Conservation (phyloP, 2,329 filamentous ascomycete species). For the Chaetomiaceae sp. region DNA sequence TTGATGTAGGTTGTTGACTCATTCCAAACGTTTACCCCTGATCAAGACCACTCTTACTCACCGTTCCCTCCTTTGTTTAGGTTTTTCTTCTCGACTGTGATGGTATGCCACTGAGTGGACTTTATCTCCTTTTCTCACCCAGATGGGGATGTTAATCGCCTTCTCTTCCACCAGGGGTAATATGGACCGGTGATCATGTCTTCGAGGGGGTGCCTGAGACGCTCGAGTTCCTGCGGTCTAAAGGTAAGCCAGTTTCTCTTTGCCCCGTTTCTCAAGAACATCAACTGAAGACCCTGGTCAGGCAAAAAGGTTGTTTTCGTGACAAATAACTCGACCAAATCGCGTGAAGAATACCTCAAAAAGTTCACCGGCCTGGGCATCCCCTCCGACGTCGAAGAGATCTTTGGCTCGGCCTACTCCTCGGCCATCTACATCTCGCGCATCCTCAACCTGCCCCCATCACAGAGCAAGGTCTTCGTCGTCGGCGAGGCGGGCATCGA, state of each 20-base stretch:
- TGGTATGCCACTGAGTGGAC: conserved; percentile 50
- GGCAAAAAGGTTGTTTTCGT: conserved; percentile 94
- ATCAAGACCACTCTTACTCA: conserved; percentile 5
- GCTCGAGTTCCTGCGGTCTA: conserved; percentile 72
- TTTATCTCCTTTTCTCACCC: not conserved
- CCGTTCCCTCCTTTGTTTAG: conserved; percentile 40
- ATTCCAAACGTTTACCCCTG: not conserved
- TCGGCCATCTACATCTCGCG: conserved; percentile 92
- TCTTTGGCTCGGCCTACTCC: conserved; percentile 94
- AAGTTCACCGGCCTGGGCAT: conserved; percentile 83
- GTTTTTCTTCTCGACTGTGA: conserved; percentile 96
- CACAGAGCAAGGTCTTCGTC: conserved; percentile 90
- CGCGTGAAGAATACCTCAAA: conserved; percentile 83
- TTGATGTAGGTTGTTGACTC: conserved; percentile 71
- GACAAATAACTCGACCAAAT: conserved; percentile 98
- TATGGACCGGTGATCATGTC: conserved; percentile 92
- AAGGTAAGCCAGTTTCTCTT: conserved; percentile 50
- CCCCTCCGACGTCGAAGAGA: conserved; percentile 74
- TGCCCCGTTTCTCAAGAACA: too few species aligned
- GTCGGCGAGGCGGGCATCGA: conserved; percentile 90
- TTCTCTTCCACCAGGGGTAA: conserved; percentile 59
- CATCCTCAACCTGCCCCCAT: conserved; percentile 72
- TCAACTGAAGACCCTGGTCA: conserved; percentile 31
- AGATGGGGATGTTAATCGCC: conserved; percentile 17
- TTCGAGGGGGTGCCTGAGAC: conserved; percentile 84